Base-by-base conservation (phyloP, 169 alveolate species). In the Plasmodium adleri region DNA sequence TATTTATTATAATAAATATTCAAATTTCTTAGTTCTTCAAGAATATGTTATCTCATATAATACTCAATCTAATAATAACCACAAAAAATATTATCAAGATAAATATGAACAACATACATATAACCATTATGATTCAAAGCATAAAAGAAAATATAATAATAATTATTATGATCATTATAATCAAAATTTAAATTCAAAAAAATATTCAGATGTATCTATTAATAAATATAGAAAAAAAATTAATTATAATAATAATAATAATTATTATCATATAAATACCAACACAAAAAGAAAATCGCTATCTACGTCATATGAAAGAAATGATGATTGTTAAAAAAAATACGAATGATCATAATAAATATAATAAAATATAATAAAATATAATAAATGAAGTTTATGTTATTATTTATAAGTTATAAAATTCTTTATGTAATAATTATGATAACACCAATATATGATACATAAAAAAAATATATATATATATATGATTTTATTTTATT, bases 31-130 rank as follows among this genome's bases (percentile, higher is more conserved):
- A 59, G 20, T 26, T 3, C 39, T 74, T 0, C 70, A 74, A 26
- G 88, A 74, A 43, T 74, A 74, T 22, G 62, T 74, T 9, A 39
- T 20, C 6, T 74, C 88, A 4, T 39, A 52, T 26, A 74, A 39
- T 60, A 26, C 10, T 15, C 39, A n/a, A 8, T 28, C 22, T 6
- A 1, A 10, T 45, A 74, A 39, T 59, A 32, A 60, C 32, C 12
- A 0, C 1, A 74, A 74, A 45, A 74, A 74, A 15, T 54, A 72
- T 12, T 60, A 22, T 9, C 12, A 28, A 15, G 70, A 72, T 32
- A 72, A 43, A 20, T 52, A 72, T 1, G 85, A 72, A 5, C 45
- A 32, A 32, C 7, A 5, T 9, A 6, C 17, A 56, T 56, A 45
- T 26, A 62, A 74, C 8, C 45, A 50, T n/a, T 59, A 74, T 6